These are phyloP conservation scores for Mycocentrospora acerina DNA, from an alignment of 2,329 filamentous ascomycete species.

Conservation along the genomic window DNA sequence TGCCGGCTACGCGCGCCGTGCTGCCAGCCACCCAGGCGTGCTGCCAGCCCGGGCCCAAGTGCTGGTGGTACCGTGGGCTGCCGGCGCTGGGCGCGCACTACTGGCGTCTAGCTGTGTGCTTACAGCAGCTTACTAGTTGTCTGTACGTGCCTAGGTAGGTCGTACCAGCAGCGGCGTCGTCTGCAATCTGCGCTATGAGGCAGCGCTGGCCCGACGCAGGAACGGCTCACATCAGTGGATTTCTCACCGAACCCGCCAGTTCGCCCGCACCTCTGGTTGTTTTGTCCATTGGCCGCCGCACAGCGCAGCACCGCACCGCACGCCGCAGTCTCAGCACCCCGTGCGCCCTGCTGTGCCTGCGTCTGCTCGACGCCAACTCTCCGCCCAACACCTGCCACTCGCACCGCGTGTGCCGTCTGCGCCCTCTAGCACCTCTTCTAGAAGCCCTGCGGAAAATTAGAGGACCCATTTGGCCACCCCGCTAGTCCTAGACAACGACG, in stretches of 20 bases:
- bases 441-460: conserved; percentile 40
- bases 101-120: no score
- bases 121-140: no score
- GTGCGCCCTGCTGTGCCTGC: conserved; percentile 17
- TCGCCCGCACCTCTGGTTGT: conserved; percentile 11
- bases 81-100: no score
- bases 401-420: conserved; percentile 23
- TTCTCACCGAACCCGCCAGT: conserved; percentile 8
- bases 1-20: no score
- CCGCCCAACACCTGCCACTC: conserved; percentile 19
- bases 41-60: no score
- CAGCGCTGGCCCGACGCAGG: neutral
- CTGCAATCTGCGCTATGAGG: no score
- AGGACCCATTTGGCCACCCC: conserved; percentile 23
- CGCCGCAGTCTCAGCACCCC: conserved; percentile 7
- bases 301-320: conserved; percentile 9
- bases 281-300: conserved; percentile 1
- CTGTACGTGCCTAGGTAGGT: no score
- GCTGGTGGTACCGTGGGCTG: no score
- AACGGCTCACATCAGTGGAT: no score
- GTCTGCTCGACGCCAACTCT: conserved; percentile 28
- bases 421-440: conserved; percentile 39
- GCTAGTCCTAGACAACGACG: conserved; percentile 5
- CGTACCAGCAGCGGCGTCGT: no score
- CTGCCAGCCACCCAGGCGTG: no score